Base-by-base conservation (phyloP, 345 rosid species). In the Adansonia digitata region DNA sequence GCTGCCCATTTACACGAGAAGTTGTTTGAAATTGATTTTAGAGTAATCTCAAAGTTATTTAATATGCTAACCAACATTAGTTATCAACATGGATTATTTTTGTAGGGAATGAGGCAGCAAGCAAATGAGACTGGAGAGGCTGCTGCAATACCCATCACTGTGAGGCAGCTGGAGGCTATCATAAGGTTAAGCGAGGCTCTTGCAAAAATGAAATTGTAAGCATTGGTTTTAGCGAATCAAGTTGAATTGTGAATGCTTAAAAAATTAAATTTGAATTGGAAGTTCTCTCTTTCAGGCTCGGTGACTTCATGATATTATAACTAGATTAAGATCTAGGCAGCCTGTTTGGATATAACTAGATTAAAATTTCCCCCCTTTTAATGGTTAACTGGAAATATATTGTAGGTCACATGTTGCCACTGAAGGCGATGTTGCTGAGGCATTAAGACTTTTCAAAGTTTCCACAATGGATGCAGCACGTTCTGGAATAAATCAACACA, bases 381-480 rank as follows among this genome's bases (percentile, higher is more conserved):
- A 4, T 31, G 1, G 10, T 55, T 51, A n/a, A n/a, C n/a, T n/a
- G n/a, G 29, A 31, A 51, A 63, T 11, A 73, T 34, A 69, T 66
- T 49, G 64, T 66, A 92, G 98, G 87, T 93, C 97, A 64, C 92
- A 91, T 61, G 83, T 90, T 68, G 98, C 99, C 31, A 90, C 92
- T 29, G 94, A 88, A 85, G 83, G 86, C 43, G 92, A 95, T 64
- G 99, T 95, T 72, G 81, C 84, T 70, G 93, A 91, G 82, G 99
- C 98, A 74, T 86, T 89, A 65, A 91, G 91, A 45, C 97, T 93
- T 78, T 93, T 91, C 77, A 92, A 88, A 75, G 90, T 92, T 69
- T 89, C 99, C 74, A 93, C 99, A n/a, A 87, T 95, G 87, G 99
- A 95, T 81, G 98, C 98, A 14, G 98, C 98, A 72, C 85, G 93